Evolutionary conservation across 768 basidiomycete genomes (phyloP), one percentile per base, ranked within the genome.

Genomic region (Leccinum obscurum): DNA sequence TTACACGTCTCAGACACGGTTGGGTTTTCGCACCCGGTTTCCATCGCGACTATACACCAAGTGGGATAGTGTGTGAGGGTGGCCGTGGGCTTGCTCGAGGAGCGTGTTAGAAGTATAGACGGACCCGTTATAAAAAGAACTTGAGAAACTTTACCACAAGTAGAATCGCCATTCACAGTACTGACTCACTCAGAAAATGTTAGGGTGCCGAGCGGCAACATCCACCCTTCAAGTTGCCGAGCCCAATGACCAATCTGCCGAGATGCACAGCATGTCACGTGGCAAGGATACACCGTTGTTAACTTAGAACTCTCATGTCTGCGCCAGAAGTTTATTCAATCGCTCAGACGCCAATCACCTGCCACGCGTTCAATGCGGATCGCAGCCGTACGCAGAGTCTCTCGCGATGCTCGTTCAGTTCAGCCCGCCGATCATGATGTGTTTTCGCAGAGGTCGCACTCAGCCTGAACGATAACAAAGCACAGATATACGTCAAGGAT

Each of bases 291-390:
- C 39, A 28, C 14, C 2, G 15, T 54, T 52, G 20, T 50, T 51
- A 59, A 46, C 44, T 11, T 26, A 15, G n/a, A 32, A 14, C 26
- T 17, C 32, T 32, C 52, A 87, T 86, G 87, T 84, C 92, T 76
- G 74, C 84, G 32, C 90, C 91, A 52, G 86, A 95, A 80, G 80
- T 92, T 6, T 89, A 84, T 73, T 83, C 83, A 56, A 81, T 98
- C 52, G 81, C 90, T n/a, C 86, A 92, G 68, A 83, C 83, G 0
- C 93, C 95, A 32, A 83, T 99, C 54, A 94, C 93, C 3, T 87
- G 88, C 46, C 93, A 97, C 74, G 83, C 93, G 2, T 98, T 98
- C 84, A 95, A 87, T 68, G 87, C 87, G 24, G 92, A 96, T 72
- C 86, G 92, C 65, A 81, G 78, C 62, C 90, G 96, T 98, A 66